Conservation (phyloP, 139 green algal species). For the Tetraselmis chui region DNA sequence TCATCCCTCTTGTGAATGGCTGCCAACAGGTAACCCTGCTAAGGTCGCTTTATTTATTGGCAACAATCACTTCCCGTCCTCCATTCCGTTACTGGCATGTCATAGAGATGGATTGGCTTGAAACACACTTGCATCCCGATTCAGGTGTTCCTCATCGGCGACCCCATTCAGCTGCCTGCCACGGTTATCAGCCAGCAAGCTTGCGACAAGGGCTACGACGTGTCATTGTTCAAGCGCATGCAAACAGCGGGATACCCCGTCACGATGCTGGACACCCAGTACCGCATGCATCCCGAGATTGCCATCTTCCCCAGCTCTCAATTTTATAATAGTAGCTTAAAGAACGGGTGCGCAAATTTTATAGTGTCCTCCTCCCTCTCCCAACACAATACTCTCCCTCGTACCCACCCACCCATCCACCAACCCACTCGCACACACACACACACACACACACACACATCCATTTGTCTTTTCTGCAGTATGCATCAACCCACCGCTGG, state of each 20-base stretch:
- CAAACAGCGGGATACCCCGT: constrained; percentile 34
- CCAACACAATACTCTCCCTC: too few species aligned
- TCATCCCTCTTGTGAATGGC: constrained; percentile 43
- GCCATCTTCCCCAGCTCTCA: constrained; percentile 33
- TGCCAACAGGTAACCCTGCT: constrained; percentile 27
- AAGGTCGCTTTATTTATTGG: too few species aligned
- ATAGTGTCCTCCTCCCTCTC: too few species aligned
- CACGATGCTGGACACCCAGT: constrained; percentile 81
- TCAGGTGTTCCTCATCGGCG: constrained; percentile 27
- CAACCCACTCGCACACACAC: too few species aligned
- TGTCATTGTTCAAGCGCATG: constrained; percentile 31
- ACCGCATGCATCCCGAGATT: constrained; percentile 83
- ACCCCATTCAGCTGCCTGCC: not conserved
- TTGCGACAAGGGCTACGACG: not conserved
- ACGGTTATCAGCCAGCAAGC: not conserved
- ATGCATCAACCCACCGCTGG: too few species aligned
- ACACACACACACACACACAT: too few species aligned
- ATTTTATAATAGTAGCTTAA: constrained; percentile 48
- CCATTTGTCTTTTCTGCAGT: too few species aligned
- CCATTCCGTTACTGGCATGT: too few species aligned
- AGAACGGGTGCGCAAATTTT: not conserved
- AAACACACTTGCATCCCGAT: not conserved
- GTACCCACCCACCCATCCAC: too few species aligned
- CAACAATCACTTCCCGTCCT: too few species aligned
- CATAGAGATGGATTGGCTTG: too few species aligned